These are phyloP conservation scores for Linnemannia schmuckeri DNA, from an alignment of 192 early-diverging fungal species.

Conservation along the genomic window DNA sequence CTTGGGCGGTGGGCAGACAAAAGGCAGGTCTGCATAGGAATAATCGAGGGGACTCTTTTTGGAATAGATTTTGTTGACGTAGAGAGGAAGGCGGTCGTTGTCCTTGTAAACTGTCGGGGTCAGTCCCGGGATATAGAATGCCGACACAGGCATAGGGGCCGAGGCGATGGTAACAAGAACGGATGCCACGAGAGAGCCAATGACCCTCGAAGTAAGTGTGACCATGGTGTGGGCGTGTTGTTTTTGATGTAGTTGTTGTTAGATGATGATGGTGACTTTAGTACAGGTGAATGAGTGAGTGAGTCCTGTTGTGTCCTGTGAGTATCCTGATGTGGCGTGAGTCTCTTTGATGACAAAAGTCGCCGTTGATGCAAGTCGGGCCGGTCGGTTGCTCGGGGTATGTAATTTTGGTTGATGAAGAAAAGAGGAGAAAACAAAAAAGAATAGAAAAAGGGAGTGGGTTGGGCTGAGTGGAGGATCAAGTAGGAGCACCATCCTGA, in stretches of 20 bases:
- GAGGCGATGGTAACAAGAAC: background rate
- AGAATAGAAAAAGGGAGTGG: too few species aligned
- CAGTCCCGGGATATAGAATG: constrained; percentile 44
- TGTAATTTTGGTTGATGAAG: background rate
- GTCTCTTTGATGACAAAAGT: background rate
- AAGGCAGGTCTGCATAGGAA: constrained; percentile 70
- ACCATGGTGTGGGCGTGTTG: background rate
- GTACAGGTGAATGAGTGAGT: background rate
- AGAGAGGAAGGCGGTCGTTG: constrained; percentile 67
- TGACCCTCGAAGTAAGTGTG: background rate
- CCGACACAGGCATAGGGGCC: background rate
- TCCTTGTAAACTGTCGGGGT: constrained; percentile 35
- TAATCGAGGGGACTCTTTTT: constrained; percentile 71
- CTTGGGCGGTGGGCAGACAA: constrained; percentile 66
- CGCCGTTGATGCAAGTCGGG: background rate
- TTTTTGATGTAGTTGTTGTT: background rate
- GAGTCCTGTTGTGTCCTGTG: background rate
- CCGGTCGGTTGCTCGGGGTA: background rate
- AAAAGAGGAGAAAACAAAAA: too few species aligned
- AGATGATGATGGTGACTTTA: background rate
- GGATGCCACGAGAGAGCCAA: background rate
- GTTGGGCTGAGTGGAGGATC: too few species aligned
- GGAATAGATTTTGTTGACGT: constrained; percentile 76
- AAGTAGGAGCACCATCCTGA: too few species aligned
- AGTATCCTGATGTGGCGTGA: background rate